Percentiles rank a stretch among this genome's conserved stretches.
Evolutionary conservation across 2,329 filamentous ascomycete genomes (phyloP).

Genomic region (Ceratocystis eucalypticola): DNA sequence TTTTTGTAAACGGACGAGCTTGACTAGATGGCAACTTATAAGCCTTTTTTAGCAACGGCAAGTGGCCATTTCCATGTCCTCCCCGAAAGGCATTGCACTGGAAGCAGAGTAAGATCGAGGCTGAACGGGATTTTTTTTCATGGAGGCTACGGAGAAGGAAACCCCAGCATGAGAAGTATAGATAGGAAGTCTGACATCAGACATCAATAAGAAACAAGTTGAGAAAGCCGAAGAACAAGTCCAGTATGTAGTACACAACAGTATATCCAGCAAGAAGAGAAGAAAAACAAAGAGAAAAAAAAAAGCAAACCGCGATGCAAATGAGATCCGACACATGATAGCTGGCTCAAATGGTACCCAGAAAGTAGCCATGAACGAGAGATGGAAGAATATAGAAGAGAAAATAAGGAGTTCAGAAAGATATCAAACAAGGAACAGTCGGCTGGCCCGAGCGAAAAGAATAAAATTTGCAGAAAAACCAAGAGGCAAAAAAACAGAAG

Average conservation of each 20-base stretch:
- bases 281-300: not conserved
- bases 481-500: slow-evolving; percentile 4
- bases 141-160: not conserved
- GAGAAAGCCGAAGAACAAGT: not conserved
- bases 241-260: slow-evolving; percentile 3
- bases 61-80: no score
- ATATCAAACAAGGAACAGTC: slow-evolving; percentile 11
- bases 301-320: slow-evolving; percentile 10
- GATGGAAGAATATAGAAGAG: slow-evolving; percentile 2
- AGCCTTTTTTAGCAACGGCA: no score
- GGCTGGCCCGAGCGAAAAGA: not conserved
- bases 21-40: no score
- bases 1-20: no score
- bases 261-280: slow-evolving; percentile 1
- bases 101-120: not conserved
- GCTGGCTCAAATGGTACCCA: not conserved
- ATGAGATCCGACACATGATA: slow-evolving; percentile 10
- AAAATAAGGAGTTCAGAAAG: slow-evolving; percentile 4
- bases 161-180: not conserved
- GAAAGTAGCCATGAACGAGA: slow-evolving; percentile 7
- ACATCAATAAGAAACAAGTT: not conserved
- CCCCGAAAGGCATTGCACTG: no score
- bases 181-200: not conserved
- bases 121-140: not conserved
- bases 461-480: not conserved